Conservation (phyloP, 1,139 yeast species). For the Pichia sp. region DNA sequence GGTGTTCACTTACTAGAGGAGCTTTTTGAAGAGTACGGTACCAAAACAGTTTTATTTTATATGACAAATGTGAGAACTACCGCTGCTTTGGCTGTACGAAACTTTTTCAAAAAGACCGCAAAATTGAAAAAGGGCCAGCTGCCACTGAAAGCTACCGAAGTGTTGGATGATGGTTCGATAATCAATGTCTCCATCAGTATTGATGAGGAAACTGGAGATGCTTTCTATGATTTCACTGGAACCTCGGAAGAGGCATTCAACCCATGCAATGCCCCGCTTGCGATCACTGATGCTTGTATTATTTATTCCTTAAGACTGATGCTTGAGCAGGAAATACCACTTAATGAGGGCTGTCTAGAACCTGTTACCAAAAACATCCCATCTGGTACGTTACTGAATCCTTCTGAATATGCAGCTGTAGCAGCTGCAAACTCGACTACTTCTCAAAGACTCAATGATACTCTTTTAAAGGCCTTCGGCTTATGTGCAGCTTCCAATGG, state of each 20-base stretch:
- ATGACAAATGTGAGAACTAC: conserved; percentile 60
- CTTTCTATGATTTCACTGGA: too few species aligned
- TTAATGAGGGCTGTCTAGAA: background rate
- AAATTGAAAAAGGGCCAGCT: conserved; percentile 4
- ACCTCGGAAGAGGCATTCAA: too few species aligned
- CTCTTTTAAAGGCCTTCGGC: conserved; percentile 40
- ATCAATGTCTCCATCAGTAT: conserved; percentile 26
- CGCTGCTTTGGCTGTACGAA: conserved; percentile 50
- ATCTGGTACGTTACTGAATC: conserved; percentile 37
- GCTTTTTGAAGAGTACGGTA: conserved; percentile 48
- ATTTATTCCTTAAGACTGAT: too few species aligned
- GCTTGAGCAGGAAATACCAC: too few species aligned
- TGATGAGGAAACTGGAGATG: too few species aligned
- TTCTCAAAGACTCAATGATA: conserved; percentile 43
- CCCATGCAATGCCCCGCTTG: too few species aligned
- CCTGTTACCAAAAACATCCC: conserved; percentile 40
- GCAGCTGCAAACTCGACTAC: conserved; percentile 49
- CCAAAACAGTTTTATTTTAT: conserved; percentile 49
- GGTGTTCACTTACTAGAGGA: conserved; percentile 50
- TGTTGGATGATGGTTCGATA: conserved; percentile 25
- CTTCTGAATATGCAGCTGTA: conserved; percentile 42
- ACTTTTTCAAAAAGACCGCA: conserved; percentile 21
- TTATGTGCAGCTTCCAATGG: conserved; percentile 44
- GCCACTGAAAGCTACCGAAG: background rate
- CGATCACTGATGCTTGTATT: too few species aligned